Evolutionary conservation across 2,329 filamentous ascomycete genomes (phyloP).

Genomic region (Colletotrichum viniferum): DNA sequence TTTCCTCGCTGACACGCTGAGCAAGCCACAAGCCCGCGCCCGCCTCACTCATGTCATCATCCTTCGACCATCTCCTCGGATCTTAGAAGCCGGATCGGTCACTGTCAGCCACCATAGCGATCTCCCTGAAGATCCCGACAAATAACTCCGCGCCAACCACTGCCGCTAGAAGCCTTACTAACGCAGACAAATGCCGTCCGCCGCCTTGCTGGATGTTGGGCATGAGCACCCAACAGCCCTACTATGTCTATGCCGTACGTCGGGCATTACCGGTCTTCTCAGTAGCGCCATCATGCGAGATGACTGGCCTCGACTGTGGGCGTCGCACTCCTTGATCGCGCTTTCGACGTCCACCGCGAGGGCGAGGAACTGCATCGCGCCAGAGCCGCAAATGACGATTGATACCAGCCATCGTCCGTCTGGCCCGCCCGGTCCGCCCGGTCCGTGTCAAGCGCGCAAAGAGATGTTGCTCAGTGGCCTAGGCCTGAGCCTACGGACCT

Average conservation of each 20-base stretch:
- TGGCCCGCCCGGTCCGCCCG: neutral
- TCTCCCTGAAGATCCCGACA: neutral
- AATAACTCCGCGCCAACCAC: neutral
- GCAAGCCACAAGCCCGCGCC: neutral
- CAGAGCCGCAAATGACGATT: neutral
- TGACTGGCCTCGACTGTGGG: neutral
- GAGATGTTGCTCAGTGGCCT: neutral
- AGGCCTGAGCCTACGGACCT: neutral
- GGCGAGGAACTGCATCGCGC: neutral
- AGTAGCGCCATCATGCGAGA: neutral
- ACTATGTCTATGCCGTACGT: neutral
- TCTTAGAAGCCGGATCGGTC: neutral
- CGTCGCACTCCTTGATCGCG: neutral
- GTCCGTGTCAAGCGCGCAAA: neutral
- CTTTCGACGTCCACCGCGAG: neutral
- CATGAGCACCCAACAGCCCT: neutral
- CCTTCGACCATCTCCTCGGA: neutral
- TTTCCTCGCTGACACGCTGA: neutral
- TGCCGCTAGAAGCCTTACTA: conserved; percentile 7
- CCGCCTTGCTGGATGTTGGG: neutral
- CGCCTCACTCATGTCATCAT: conserved; percentile 4
- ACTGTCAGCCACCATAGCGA: neutral
- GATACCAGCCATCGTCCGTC: neutral
- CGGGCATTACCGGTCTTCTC: neutral
- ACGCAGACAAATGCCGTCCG: neutral